These are phyloP conservation scores for Misopates orontium DNA, from an alignment of 257 asterid species.

Conservation along the genomic window DNA sequence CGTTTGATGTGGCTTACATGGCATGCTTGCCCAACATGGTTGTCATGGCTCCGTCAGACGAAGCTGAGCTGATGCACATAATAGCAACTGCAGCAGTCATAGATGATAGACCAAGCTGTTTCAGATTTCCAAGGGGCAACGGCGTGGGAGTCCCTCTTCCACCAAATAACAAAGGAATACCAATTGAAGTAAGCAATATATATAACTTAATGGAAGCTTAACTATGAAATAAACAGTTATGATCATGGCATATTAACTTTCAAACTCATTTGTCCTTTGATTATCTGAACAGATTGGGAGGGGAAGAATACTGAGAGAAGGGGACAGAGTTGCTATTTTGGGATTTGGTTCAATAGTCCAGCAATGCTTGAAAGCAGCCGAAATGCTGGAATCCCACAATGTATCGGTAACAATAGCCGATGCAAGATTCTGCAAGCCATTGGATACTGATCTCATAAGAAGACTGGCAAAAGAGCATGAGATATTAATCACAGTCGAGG, in stretches of 20 bases:
- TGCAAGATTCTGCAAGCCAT: slow-evolving; percentile 80
- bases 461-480: slow-evolving; percentile 66
- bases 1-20: slow-evolving; percentile 78
- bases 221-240: background rate
- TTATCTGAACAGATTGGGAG: slow-evolving; percentile 54
- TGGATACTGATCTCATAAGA: slow-evolving; percentile 60
- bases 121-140: slow-evolving; percentile 77
- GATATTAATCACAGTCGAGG: slow-evolving; percentile 69
- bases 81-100: slow-evolving; percentile 77
- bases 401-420: slow-evolving; percentile 59
- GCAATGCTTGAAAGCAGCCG: slow-evolving; percentile 62
- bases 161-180: slow-evolving; percentile 53
- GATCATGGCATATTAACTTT: too few species aligned
- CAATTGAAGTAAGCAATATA: slow-evolving; percentile 54
- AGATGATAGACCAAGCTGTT: slow-evolving; percentile 76
- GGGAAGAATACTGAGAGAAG: slow-evolving; percentile 66
- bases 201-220: background rate
- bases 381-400: slow-evolving; percentile 42
- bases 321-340: slow-evolving; percentile 60
- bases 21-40: slow-evolving; percentile 88
- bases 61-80: slow-evolving; percentile 83
- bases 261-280: background rate
- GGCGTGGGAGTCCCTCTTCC: slow-evolving; percentile 64
- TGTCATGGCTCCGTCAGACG: slow-evolving; percentile 87
- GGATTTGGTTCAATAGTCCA: slow-evolving; percentile 74